phyloP scores from a whole-genome alignment of 2,329 filamentous ascomycete species.

The Paracoccidioides brasiliensis region DNA sequence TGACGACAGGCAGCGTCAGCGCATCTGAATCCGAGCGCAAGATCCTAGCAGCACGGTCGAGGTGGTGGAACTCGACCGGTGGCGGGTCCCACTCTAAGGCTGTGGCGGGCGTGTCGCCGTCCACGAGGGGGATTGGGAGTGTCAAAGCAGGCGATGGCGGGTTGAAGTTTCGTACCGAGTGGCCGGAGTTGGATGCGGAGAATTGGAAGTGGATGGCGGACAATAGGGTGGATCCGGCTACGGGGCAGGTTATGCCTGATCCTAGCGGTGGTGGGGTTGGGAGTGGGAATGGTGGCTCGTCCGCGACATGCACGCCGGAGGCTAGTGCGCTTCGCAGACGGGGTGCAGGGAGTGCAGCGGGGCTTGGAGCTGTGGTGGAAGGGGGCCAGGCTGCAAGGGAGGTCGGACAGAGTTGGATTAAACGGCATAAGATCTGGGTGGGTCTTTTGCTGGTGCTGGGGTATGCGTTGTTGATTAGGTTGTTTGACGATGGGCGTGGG shows the following conservation, averaged over 20 bases:
- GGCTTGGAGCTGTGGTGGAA: constrained; percentile 56
- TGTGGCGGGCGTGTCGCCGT: constrained; percentile 38
- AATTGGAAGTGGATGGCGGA: constrained; percentile 89
- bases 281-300: neutral
- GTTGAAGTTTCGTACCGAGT: constrained; percentile 76
- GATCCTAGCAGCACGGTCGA: constrained; percentile 60
- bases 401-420: constrained; percentile 69
- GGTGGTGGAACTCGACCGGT: constrained; percentile 96
- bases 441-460: constrained; percentile 57
- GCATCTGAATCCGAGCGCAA: constrained; percentile 65
- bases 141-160: constrained; percentile 88
- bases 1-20: constrained; percentile 85
- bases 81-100: constrained; percentile 54
- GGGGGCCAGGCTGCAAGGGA: constrained; percentile 62
- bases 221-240: constrained; percentile 62
- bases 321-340: constrained; percentile 52
- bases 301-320: constrained; percentile 45
- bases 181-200: constrained; percentile 76
- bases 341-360: constrained; percentile 42
- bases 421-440: constrained; percentile 64
- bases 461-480: constrained; percentile 69
- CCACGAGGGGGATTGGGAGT: constrained; percentile 56
- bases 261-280: constrained; percentile 31
- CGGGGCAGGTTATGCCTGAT: constrained; percentile 53
- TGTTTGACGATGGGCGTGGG: constrained; percentile 40